Conservation (phyloP, 352 stramenopile species). For the Nothophytophthora sp. region DNA sequence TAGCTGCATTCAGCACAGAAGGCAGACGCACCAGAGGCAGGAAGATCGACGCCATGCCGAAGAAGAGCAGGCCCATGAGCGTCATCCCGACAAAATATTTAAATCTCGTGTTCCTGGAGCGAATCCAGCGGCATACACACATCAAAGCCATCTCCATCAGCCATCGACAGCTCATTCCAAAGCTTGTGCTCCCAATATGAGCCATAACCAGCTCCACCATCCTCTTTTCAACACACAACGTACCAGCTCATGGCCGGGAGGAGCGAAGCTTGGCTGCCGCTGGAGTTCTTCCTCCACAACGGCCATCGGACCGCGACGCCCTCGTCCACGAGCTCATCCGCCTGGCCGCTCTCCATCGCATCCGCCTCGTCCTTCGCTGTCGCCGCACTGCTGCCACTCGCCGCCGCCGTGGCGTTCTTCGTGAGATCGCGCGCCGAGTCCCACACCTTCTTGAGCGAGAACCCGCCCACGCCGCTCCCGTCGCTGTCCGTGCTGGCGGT, state of each 20-base stretch:
- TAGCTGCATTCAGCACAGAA: too few species aligned
- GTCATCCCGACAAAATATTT: conserved; percentile 81
- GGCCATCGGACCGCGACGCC: conserved; percentile 28
- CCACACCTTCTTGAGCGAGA: conserved; percentile 67
- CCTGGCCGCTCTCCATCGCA: conserved; percentile 50
- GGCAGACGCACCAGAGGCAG: conserved; percentile 51
- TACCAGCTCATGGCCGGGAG: conserved; percentile 67
- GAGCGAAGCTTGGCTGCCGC: conserved; percentile 25
- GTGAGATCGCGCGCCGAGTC: conserved; percentile 59
- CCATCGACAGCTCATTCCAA: not conserved
- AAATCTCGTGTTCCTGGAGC: conserved; percentile 80
- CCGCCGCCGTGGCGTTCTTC: conserved; percentile 26
- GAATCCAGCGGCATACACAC: too few species aligned
- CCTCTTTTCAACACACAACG: not conserved
- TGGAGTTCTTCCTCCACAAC: conserved; percentile 45
- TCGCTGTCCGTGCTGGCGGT: conserved; percentile 31
- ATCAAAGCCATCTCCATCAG: not conserved
- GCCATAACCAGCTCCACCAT: too few species aligned
- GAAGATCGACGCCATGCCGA: conserved; percentile 84
- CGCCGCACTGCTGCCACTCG: too few species aligned
- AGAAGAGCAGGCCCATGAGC: conserved; percentile 76
- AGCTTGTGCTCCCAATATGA: not conserved
- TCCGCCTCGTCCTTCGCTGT: conserved; percentile 30
- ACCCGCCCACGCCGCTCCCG: conserved; percentile 6
- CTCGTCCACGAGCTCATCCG: conserved; percentile 22